These are phyloP conservation scores for Thelephora ganbajun DNA, from an alignment of 768 basidiomycete genomes.

Conservation along the genomic window DNA sequence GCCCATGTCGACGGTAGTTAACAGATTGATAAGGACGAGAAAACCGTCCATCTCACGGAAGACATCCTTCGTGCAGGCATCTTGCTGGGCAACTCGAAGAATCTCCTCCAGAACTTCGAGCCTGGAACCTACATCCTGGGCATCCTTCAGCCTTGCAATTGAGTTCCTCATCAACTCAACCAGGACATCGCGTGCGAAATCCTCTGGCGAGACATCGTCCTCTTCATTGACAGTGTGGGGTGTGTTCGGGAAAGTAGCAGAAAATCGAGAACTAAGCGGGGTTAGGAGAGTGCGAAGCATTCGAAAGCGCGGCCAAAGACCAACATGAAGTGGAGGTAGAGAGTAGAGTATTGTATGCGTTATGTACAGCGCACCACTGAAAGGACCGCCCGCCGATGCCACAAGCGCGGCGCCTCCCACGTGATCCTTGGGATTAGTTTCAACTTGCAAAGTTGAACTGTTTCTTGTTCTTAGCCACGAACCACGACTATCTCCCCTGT, in stretches of 20 bases:
- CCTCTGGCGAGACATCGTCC: slow-evolving; percentile 38
- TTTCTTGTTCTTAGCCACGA: not conserved
- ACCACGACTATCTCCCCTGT: not conserved
- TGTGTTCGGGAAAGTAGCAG: slow-evolving; percentile 3
- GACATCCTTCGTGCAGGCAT: slow-evolving; percentile 50
- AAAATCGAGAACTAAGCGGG: slow-evolving; percentile 8
- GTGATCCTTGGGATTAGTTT: not conserved
- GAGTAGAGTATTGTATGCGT: not conserved
- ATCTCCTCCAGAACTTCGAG: slow-evolving; percentile 56
- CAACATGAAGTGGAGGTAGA: not conserved
- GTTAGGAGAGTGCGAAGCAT: slow-evolving; percentile 10
- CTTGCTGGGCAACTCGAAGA: slow-evolving; percentile 51
- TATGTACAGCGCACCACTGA: not conserved
- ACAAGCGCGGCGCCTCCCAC: not conserved
- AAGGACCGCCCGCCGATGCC: not conserved
- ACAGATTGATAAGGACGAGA: slow-evolving; percentile 54
- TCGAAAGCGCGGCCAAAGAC: not conserved
- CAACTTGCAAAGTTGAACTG: not conserved
- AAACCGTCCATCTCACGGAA: slow-evolving; percentile 80
- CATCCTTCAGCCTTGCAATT: slow-evolving; percentile 55
- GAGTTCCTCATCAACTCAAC: slow-evolving; percentile 56
- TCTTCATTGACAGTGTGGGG: slow-evolving; percentile 11
- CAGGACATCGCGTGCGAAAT: slow-evolving; percentile 61
- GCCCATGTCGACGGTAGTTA: slow-evolving; percentile 39
- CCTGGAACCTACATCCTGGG: slow-evolving; percentile 29